A percentile compares a stretch with the other conserved stretches of the same genome.
phyloP scores from a whole-genome alignment of 495 filamentous ascomycete species.

The Hypomontagnella monticulosa region DNA sequence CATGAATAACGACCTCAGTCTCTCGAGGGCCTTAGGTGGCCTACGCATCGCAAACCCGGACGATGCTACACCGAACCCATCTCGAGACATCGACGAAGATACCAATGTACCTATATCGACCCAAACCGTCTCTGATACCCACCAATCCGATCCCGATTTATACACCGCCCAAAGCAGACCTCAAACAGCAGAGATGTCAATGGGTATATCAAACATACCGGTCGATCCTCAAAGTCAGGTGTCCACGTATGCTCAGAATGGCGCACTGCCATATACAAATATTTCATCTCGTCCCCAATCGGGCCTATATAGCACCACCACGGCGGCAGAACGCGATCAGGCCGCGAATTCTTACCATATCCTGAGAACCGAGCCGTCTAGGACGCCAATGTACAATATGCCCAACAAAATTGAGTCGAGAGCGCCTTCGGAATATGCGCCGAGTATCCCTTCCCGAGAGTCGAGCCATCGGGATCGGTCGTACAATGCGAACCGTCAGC shows the following conservation, averaged over 20 bases:
- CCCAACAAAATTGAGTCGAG: constrained; percentile 68
- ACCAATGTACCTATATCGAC: constrained; percentile 34
- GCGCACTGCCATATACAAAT: constrained; percentile 38
- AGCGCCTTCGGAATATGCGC: constrained; percentile 67
- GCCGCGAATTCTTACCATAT: constrained; percentile 57
- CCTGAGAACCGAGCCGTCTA: constrained; percentile 72
- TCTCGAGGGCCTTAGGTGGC: constrained; percentile 92
- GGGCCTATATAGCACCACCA: constrained; percentile 58
- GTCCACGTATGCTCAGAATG: constrained; percentile 41
- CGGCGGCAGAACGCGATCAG: constrained; percentile 48
- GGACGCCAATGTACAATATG: constrained; percentile 66
- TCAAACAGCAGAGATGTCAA: constrained; percentile 48
- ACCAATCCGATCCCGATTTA: constrained; percentile 27
- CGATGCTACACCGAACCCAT: constrained; percentile 70
- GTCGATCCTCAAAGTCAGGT: constrained; percentile 26
- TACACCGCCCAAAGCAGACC: constrained; percentile 38
- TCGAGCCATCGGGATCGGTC: constrained; percentile 74
- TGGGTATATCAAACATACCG: constrained; percentile 15
- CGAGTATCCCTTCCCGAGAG: constrained; percentile 74
- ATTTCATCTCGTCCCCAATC: constrained; percentile 63
- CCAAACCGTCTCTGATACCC: constrained; percentile 28
- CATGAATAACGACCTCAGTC: constrained; percentile 93
- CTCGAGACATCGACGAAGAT: constrained; percentile 55
- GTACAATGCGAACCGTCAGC: constrained; percentile 66
- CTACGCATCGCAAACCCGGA: constrained; percentile 98